These are phyloP conservation scores for Quercus agrifolia DNA, from an alignment of 306 rosid genomes.

Conservation along the genomic window DNA sequence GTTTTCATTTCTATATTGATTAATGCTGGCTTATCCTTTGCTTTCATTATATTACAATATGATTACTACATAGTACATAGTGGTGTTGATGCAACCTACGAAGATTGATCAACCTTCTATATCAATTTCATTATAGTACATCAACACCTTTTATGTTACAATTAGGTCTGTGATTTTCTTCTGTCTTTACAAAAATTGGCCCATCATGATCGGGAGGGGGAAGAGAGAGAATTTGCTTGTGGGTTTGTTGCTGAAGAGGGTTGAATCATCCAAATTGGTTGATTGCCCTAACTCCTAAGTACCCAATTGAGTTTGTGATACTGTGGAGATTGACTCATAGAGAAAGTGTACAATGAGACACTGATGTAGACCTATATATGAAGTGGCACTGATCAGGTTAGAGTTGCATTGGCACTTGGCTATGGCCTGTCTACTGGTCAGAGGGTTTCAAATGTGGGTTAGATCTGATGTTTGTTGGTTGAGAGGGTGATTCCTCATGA, in stretches of 20 bases:
- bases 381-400: background rate
- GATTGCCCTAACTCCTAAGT: background rate
- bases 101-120: background rate
- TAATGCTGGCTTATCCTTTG: background rate
- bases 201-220: background rate
- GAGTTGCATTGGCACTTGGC: background rate
- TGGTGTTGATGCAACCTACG: no score
- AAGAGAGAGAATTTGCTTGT: background rate
- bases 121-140: background rate
- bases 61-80: no score
- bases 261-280: background rate
- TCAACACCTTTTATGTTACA: background rate
- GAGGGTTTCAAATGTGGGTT: background rate
- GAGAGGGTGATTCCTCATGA: background rate
- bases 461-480: background rate
- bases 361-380: background rate
- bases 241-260: background rate
- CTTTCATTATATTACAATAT: background rate
- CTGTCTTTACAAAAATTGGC: background rate
- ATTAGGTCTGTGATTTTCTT: conserved; percentile 2
- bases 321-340: background rate
- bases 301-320: background rate
- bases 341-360: no score
- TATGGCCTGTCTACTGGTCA: background rate
- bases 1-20: conserved; percentile 16